Percentiles rank a stretch among this genome's conserved stretches.
Evolutionary conservation across 2,329 filamentous ascomycete genomes (phyloP).

Genomic region (Botrytis deweyae): DNA sequence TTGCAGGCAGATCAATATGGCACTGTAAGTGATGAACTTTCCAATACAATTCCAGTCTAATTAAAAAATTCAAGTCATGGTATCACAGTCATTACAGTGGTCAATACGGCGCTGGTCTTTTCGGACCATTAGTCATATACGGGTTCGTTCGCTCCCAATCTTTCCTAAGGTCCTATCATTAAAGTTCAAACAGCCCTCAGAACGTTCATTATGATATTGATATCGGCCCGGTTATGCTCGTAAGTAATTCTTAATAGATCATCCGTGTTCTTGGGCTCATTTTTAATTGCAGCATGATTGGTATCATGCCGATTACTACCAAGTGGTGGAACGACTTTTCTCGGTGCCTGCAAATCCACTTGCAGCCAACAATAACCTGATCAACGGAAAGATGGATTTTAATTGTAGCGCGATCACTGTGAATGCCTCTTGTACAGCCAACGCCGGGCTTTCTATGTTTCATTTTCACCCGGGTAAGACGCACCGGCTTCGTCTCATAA

Average conservation of each 20-base stretch:
- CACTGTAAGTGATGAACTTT: conserved; percentile 30
- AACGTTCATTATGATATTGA: background rate
- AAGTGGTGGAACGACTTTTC: conserved; percentile 48
- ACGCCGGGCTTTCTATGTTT: conserved; percentile 29
- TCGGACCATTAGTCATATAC: conserved; percentile 60
- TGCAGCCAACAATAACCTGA: conserved; percentile 39
- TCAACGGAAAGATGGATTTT: conserved; percentile 40
- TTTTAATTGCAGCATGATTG: background rate
- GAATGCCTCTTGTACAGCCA: conserved; percentile 35
- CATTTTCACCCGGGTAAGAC: conserved; percentile 52
- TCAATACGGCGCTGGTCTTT: conserved; percentile 53
- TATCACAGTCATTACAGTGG: conserved; percentile 59
- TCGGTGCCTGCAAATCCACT: conserved; percentile 46
- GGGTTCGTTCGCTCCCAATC: conserved; percentile 53
- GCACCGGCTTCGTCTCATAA: conserved; percentile 67
- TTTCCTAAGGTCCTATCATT: background rate
- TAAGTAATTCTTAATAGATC: background rate
- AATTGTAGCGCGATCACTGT: conserved; percentile 31
- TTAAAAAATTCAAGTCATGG: conserved; percentile 43
- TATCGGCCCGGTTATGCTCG: background rate
- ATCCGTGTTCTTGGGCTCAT: background rate
- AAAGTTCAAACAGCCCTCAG: background rate
- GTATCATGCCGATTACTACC: background rate
- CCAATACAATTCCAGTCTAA: background rate
- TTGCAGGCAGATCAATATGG: conserved; percentile 44